Conservation (phyloP, 2,329 filamentous ascomycete species). For the Pyrenochaeta sp. region DNA sequence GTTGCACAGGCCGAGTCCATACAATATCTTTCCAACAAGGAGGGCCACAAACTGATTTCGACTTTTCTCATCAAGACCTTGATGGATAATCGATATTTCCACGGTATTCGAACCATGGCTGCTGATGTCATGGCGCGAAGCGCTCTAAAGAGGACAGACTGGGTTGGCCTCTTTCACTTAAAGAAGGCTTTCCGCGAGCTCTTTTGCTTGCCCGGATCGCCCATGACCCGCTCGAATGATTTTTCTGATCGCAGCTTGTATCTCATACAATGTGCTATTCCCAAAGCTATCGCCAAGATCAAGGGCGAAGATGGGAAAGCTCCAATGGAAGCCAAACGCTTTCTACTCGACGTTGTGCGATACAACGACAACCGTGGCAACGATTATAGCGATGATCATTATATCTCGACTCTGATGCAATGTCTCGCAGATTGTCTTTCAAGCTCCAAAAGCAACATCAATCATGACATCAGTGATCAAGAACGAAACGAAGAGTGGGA, state of each 20-base stretch:
- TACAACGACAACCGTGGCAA: conserved; percentile 97
- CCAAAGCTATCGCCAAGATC: conserved; percentile 79
- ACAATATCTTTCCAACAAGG: conserved; percentile 73
- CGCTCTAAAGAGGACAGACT: conserved; percentile 65
- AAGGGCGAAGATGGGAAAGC: conserved; percentile 79
- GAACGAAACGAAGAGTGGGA: conserved; percentile 61
- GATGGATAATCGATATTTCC: conserved; percentile 91
- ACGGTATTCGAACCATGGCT: conserved; percentile 89
- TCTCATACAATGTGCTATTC: conserved; percentile 82
- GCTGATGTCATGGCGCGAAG: conserved; percentile 80
- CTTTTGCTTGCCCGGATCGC: conserved; percentile 81
- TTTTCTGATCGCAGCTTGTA: conserved; percentile 89
- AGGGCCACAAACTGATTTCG: conserved; percentile 81
- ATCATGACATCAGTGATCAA: conserved; percentile 52
- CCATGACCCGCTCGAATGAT: conserved; percentile 87
- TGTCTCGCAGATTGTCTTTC: conserved; percentile 66
- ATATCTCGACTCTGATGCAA: conserved; percentile 80
- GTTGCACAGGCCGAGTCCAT: conserved; percentile 80
- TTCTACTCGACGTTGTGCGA: conserved; percentile 86
- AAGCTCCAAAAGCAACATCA: conserved; percentile 35
- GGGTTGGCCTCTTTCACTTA: conserved; percentile 84
- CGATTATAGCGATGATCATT: conserved; percentile 86
- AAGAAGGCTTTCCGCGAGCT: conserved; percentile 86
- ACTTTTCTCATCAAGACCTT: conserved; percentile 89
- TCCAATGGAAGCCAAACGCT: conserved; percentile 79